Base-by-base conservation (phyloP, 768 basidiomycete species). In the Russula compacta region DNA sequence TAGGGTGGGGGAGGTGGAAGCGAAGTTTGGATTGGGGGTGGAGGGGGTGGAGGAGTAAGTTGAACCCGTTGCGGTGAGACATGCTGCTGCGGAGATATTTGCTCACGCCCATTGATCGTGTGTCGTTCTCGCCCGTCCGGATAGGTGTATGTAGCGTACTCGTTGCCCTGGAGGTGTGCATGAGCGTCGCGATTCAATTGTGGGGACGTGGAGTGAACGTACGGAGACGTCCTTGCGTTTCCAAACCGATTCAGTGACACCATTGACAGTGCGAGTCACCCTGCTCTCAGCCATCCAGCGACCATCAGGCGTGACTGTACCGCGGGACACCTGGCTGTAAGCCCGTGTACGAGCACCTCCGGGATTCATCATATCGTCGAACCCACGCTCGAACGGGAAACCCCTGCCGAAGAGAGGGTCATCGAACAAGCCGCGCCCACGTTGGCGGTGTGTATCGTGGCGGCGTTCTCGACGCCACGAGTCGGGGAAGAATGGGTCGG, bases 71-170 rank as follows among this genome's bases (percentile, higher is more conserved):
- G 63, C 5, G 59, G 35, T 29, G 47, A 59, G 19, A 12, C 42
- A 14, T 62, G 49, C 14, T 56, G 21, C 47, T 53, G 44, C 5
- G 59, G 21, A 19, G 39, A 19, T 15, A 56, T 56, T 43, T 78
- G 79, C 11, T 80, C 78, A 35, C 86, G 70, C 11, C 89, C 89
- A 59, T 92, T 89, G 67, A 92, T 75, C 15, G 81, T 85, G 67
- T 78, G 77, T 2, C 82, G 73, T 68, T 87, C 78, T 46, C 81
- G 80, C 9, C 89, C 89, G 57, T 90, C 86, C 6, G 84, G 81
- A 58, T 79, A 81, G 8, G 77, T 83, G 54, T 83, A 81, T 12
- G 79, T 83, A 50, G 86, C 74, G 69, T 89, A 86, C 67, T 88
- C 86, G 65, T 88, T 88, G 3, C 89, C 89, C 88, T 91, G 63